phyloP scores from a whole-genome alignment of 305 asterid species.

The Ajuga reptans region DNA sequence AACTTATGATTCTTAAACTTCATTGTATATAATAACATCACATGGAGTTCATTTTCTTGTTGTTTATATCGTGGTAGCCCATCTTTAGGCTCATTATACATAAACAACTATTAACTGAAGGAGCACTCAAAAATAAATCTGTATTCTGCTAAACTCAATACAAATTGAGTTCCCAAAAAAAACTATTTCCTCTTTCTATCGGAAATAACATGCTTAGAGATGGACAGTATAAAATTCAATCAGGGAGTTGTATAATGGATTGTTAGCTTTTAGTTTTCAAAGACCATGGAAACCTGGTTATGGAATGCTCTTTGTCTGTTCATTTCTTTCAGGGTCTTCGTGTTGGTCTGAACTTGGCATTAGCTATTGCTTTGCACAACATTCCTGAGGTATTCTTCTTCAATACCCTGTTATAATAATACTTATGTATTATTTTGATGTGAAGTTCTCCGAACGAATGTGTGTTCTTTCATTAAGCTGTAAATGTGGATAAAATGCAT shows the following conservation, averaged over 20 bases:
- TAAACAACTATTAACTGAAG: not conserved
- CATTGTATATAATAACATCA: not conserved
- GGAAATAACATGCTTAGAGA: not conserved
- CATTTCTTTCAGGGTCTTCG: constrained; percentile 66
- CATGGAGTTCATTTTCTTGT: not conserved
- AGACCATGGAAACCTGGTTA: constrained; percentile 4
- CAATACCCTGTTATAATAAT: not conserved
- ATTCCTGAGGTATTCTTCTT: constrained; percentile 66
- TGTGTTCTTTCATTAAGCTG: not conserved
- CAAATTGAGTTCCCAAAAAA: not conserved
- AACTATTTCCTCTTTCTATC: not conserved
- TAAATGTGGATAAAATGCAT: not conserved
- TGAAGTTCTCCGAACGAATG: not conserved
- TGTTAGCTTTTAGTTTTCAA: not conserved
- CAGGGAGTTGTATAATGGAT: not conserved
- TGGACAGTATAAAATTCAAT: not conserved
- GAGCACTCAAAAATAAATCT: not conserved
- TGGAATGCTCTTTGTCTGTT: constrained; percentile 3
- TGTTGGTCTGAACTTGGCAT: constrained; percentile 84
- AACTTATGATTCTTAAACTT: not conserved
- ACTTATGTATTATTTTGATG: constrained; percentile 12
- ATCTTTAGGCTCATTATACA: not conserved
- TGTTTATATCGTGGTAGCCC: not conserved
- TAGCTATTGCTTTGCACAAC: constrained; percentile 88
- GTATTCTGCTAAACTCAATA: not conserved